Base-by-base conservation (phyloP, 768 basidiomycete genomes). In the Tulasnella sp. region DNA sequence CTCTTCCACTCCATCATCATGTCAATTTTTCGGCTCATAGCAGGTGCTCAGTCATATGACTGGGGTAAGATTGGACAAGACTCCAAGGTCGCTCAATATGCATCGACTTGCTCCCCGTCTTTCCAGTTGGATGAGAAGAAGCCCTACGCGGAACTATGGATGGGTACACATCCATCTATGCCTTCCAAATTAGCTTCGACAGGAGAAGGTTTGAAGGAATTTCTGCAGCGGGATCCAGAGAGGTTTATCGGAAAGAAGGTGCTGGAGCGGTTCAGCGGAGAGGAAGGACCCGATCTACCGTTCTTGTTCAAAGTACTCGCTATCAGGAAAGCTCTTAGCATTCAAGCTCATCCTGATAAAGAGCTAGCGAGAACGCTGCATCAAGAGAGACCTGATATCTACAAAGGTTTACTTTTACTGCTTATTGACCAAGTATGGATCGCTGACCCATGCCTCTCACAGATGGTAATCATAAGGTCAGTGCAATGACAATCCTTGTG, bases 61-160 rank as follows among this genome's bases (percentile, higher is more conserved):
- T 99, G 93, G 93, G 93, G 93, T 16, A 91, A 86, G 69, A 67
- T 76, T 13, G 93, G 93, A 3, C 67, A 66, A 10, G 69, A 69
- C 15, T 87, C 86, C 56, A 84, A 86, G 63, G 95, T 87, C n/a
- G 91, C 93, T 5, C 81, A 88, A 61, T 79, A 86, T 45, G 87
- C 84, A 16, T 73, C 76, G 3, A 74, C 76, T 37, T 70, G 69
- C 42, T 64, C 84, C 3, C 73, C 80, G 3, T 77, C 71, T 5
- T 89, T 91, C 64, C 58, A 62, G 9, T 68, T 89, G 45, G 77
- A 90, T 56, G 76, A 82, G 58, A 65, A 69, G 16, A 72, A 75
- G 54, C 86, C 89, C 3, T 98, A 98, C 63, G 93, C 95, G 24
- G 93, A 99, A 91, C 70, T 99, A 37, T 99, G 95, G 95, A 98